Conservation (phyloP, 805 yeast genomes). For the Saturnispora diversa region DNA sequence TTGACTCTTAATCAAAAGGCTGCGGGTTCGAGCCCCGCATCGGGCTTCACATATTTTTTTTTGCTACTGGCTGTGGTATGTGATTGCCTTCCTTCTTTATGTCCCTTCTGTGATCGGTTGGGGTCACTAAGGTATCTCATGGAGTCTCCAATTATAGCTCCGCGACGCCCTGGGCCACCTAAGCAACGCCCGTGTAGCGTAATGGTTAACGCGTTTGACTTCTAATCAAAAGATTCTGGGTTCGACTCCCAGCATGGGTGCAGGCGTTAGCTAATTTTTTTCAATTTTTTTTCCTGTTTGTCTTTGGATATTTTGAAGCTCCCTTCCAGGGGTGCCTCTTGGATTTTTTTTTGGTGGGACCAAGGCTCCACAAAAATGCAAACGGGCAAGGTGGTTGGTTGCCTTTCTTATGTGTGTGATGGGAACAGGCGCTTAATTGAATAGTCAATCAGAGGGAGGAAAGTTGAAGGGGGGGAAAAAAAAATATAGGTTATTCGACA, state of each 20-base stretch:
- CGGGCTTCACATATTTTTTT: conserved; percentile 11
- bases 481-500: conserved; percentile 29
- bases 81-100: too few species aligned
- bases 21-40: conserved; percentile 19
- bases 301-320: background rate
- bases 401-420: too few species aligned
- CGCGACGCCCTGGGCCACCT: background rate
- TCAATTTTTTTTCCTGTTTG: conserved; percentile 13
- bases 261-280: conserved; percentile 18
- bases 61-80: background rate
- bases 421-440: too few species aligned
- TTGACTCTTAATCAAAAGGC: conserved; percentile 19
- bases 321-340: too few species aligned
- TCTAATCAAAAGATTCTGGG: conserved; percentile 60
- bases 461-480: too few species aligned
- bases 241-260: conserved; percentile 49
- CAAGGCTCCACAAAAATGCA: too few species aligned
- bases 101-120: too few species aligned
- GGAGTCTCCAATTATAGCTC: background rate
- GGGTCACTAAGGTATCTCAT: too few species aligned
- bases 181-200: conserved; percentile 47
- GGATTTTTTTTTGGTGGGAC: background rate
- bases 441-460: too few species aligned
- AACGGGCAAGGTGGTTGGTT: too few species aligned
- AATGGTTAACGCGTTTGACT: conserved; percentile 63